Evolutionary conservation across 768 basidiomycete genomes (phyloP), one percentile per base, ranked within the genome.

Genomic region (Imleria badia): DNA sequence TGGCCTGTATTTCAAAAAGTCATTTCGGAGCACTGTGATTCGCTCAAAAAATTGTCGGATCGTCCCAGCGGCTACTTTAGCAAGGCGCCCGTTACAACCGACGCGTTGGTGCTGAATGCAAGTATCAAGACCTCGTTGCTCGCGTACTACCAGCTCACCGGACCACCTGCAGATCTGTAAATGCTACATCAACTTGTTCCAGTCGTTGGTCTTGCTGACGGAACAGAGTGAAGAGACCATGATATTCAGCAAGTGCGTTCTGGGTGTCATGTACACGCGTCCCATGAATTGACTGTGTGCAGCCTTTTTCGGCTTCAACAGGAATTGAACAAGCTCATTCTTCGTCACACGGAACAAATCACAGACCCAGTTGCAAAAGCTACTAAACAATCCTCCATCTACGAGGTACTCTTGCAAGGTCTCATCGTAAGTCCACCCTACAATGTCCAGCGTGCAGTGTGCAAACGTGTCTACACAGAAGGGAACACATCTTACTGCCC

Each of bases 1-100:
- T 98, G 94, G 93, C 97, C 96, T 2, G 77, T 89, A 6, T 98
- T 96, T 72, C 89, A 95, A 66, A 95, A 90, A 64, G 81, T 81
- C 30, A 89, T 98, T 85, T 82, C 87, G 22, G 85, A 87, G 19
- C 85, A 98, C 60, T 76, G 88, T 42, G 93, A 95, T 14, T 80
- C 84, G 29, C 71, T 98, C 55, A 94, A 88, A 69, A 89, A 84
- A 67, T 70, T 94, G 23, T 89, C 89, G 1, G 95, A 94, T 61
- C 86, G 88, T 14, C 73, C 76, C 53, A 70, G 73, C 33, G 78
- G 87, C 34, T 86, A 86, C 64, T 85, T 89, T 65, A 81, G 81
- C 60, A 80, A 86, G 49, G 75, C 80, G 9, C 71, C 77, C 6
- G 72, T 72, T 15, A 86, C 87, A 14, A 94, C 87, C 13, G 91